A percentile compares a stretch with the other conserved stretches of the same genome.
Evolutionary conservation across 345 rosid genomes (phyloP).

Genomic region (Arabidopsis arenosa): DNA sequence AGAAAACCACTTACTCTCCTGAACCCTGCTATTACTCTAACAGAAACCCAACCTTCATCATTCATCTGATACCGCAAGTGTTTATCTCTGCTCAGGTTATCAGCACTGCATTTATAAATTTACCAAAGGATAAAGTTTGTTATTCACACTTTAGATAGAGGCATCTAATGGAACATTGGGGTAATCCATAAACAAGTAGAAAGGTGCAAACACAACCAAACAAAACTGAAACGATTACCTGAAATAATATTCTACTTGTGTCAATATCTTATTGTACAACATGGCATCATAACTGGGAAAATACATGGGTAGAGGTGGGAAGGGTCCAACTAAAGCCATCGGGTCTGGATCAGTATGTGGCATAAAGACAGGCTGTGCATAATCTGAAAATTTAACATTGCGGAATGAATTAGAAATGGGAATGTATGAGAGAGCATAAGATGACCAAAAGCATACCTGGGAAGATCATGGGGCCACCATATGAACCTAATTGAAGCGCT

Average conservation of each 20-base stretch:
- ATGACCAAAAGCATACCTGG: conserved; percentile 17
- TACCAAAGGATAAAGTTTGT: conserved; percentile 4
- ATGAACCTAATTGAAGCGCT: conserved; percentile 37
- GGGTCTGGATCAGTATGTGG: conserved; percentile 37
- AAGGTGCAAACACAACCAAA: conserved; percentile 18
- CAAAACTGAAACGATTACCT: conserved; percentile 54
- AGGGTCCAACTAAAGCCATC: conserved; percentile 33
- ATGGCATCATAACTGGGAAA: conserved; percentile 29
- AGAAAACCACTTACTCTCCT: conserved; percentile 65
- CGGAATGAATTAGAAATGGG: neutral
- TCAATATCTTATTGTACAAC: conserved; percentile 47
- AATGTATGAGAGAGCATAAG: conserved; percentile 16
- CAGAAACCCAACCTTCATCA: conserved; percentile 85
- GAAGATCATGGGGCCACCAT: conserved; percentile 44
- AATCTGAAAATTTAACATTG: conserved; percentile 28
- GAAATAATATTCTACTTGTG: conserved; percentile 86
- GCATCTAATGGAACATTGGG: conserved; percentile 7
- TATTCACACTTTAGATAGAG: conserved; percentile 3
- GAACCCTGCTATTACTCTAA: conserved; percentile 75
- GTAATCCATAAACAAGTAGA: conserved; percentile 5
- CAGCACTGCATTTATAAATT: conserved; percentile 58
- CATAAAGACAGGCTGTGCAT: conserved; percentile 20
- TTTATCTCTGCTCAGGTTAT: conserved; percentile 73
- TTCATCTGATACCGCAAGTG: conserved; percentile 82
- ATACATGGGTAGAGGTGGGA: conserved; percentile 29